A percentile compares a stretch with the other conserved stretches of the same genome.
Conservation (phyloP, 306 rosid species). For the Pyrus communis region DNA sequence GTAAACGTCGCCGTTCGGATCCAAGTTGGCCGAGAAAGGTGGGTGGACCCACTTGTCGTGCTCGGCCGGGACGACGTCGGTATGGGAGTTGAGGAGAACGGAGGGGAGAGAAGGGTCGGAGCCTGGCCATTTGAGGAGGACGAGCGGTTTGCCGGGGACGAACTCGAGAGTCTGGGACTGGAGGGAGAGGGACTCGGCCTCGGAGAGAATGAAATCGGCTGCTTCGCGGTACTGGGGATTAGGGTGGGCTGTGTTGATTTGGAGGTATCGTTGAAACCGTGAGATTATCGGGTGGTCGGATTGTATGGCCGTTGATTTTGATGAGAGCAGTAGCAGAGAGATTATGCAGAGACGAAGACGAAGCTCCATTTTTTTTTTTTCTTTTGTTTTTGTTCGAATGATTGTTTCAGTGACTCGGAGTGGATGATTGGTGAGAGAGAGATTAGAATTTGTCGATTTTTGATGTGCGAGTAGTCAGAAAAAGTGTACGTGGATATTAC, state of each 20-base stretch:
- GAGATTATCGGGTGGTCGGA: slow-evolving; percentile 23
- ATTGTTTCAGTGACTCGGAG: background rate
- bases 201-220: slow-evolving; percentile 42
- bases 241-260: slow-evolving; percentile 80
- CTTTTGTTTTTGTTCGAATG: background rate
- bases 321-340: slow-evolving; percentile 7
- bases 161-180: slow-evolving; percentile 57
- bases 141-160: slow-evolving; percentile 51
- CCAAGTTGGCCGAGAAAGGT: slow-evolving; percentile 67
- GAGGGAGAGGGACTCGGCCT: slow-evolving; percentile 61
- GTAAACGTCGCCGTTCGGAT: slow-evolving; percentile 34
- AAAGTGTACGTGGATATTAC: too few relatives aligned
- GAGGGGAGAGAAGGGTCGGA: slow-evolving; percentile 53
- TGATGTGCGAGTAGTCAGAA: too few relatives aligned
- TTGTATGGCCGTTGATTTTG: slow-evolving; percentile 8
- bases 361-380: slow-evolving; percentile 5
- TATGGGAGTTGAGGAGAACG: slow-evolving; percentile 81
- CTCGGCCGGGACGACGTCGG: slow-evolving; percentile 80
- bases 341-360: background rate
- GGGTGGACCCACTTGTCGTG: slow-evolving; percentile 60
- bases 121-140: slow-evolving; percentile 80
- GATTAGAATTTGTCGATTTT: too few relatives aligned
- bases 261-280: slow-evolving; percentile 72
- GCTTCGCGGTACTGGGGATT: slow-evolving; percentile 56
- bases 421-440: background rate